phyloP scores from a whole-genome alignment of 2,329 filamentous ascomycete species.

The Ciborinia camelliae region DNA sequence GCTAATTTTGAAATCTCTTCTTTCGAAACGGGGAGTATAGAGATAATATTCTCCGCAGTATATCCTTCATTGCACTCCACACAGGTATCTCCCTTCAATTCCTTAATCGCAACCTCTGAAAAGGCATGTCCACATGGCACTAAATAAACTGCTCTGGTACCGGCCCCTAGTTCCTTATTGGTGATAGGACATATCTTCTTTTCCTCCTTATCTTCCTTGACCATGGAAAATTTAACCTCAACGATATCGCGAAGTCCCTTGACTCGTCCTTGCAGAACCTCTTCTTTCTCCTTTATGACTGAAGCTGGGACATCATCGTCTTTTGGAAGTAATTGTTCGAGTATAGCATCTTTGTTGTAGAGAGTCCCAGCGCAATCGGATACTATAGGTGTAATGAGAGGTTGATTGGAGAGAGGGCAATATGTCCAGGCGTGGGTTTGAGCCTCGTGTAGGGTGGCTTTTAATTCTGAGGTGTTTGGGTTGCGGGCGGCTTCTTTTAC shows the following conservation, averaged over 20 bases:
- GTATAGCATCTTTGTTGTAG: constrained; percentile 91
- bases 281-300: constrained; percentile 53
- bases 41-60: constrained; percentile 70
- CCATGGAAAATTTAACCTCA: constrained; percentile 68
- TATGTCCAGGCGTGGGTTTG: constrained; percentile 83
- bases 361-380: constrained; percentile 80
- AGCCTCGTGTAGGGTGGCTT: constrained; percentile 81
- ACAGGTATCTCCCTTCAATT: constrained; percentile 64
- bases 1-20: constrained; percentile 67
- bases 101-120: constrained; percentile 77
- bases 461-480: constrained; percentile 79
- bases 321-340: constrained; percentile 61
- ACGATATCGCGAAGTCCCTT: constrained; percentile 82
- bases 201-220: constrained; percentile 47
- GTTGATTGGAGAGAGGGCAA: constrained; percentile 79
- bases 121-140: constrained; percentile 96
- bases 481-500: constrained; percentile 88
- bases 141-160: constrained; percentile 78
- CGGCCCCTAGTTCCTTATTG: constrained; percentile 77
- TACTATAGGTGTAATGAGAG: constrained; percentile 65
- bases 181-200: constrained; percentile 84
- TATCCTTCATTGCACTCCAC: constrained; percentile 76
- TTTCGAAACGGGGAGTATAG: constrained; percentile 70
- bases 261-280: constrained; percentile 59
- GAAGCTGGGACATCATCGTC: constrained; percentile 47